These are phyloP conservation scores for Eucalyptus sp. DNA, from an alignment of 345 rosid genomes.

Conservation along the genomic window DNA sequence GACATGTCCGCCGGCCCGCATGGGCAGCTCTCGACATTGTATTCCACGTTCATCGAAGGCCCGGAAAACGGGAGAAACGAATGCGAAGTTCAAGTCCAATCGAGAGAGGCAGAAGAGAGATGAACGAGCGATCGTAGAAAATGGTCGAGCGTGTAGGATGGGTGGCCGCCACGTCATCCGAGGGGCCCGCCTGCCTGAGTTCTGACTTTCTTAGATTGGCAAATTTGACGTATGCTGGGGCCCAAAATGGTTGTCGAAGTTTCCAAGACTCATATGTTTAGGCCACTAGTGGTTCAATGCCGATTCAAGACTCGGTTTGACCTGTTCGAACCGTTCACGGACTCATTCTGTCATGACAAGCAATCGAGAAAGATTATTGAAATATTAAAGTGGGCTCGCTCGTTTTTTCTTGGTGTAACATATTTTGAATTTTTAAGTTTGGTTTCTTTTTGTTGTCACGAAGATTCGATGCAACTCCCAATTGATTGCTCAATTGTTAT, in stretches of 20 bases:
- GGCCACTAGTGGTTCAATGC: not conserved
- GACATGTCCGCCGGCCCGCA: constrained; percentile 58
- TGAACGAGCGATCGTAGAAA: too few species aligned
- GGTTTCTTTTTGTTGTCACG: not conserved
- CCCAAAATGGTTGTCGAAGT: not conserved
- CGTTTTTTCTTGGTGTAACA: not conserved
- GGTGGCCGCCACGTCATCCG: not conserved
- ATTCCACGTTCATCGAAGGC: constrained; percentile 60
- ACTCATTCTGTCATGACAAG: not conserved
- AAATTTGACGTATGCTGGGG: not conserved
- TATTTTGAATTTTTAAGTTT: not conserved
- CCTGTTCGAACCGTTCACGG: not conserved
- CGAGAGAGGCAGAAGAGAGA: too few species aligned
- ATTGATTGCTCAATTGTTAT: not conserved
- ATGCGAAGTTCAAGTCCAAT: too few species aligned
- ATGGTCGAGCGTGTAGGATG: not conserved
- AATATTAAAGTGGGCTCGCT: not conserved
- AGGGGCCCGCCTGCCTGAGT: not conserved
- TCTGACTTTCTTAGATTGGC: not conserved
- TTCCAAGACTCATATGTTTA: not conserved
- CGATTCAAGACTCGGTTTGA: too few species aligned
- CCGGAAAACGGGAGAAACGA: not conserved
- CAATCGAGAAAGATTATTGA: not conserved
- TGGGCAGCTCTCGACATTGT: constrained; percentile 74
- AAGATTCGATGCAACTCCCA: not conserved